Evolutionary conservation across 139 green algal genomes (phyloP), one percentile per base, ranked within the genome.

Genomic region (Pleodorina starrii): DNA sequence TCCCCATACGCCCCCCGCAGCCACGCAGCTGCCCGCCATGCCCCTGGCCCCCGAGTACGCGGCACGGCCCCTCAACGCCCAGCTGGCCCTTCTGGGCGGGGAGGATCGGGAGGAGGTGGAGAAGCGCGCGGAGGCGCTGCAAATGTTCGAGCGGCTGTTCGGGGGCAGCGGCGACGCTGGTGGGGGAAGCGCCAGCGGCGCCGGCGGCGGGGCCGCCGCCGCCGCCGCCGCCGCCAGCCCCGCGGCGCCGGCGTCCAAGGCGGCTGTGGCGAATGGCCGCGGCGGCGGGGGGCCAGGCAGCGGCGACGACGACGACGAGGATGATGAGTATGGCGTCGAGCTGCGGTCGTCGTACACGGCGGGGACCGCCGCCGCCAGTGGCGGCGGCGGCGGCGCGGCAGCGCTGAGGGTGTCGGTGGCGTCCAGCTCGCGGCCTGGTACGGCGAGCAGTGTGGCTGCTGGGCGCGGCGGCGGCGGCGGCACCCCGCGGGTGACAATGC

Each of bases 141-240:
- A 48, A 12, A 50, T 88, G 66, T 88, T 54, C 43, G 82, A 88
- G 19, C 29, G 44, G 17, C 82, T 88, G 66, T 88, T 88, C 44
- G 81, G 60, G 16, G 42, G 79, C 19, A 23, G 59, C 27, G 60
- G 14, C 36, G 40, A 46, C 43, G 80, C 29, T 6, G 60, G 48
- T 44, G 74, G 23, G 1, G 74, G 29, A 7, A 29, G 44, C 44
- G 66, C 38, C 27, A 83, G 74, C 74, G 11, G 44, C 74, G 23
- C 32, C 76, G 35, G 69, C 69, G 27, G 36, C n/a, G n/a, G n/a
- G n/a, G n/a, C n/a, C n/a, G n/a, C n/a, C n/a, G n/a, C n/a, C n/a
- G n/a, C n/a, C n/a, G n/a, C n/a, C n/a, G n/a, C n/a, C n/a, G n/a
- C n/a, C n/a, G n/a, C n/a, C n/a, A n/a, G n/a, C n/a, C n/a, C 74